Evolutionary conservation across 2,329 filamentous ascomycete species (phyloP), one percentile per base, ranked within the genome.

Genomic region (Curvularia spicifera): DNA sequence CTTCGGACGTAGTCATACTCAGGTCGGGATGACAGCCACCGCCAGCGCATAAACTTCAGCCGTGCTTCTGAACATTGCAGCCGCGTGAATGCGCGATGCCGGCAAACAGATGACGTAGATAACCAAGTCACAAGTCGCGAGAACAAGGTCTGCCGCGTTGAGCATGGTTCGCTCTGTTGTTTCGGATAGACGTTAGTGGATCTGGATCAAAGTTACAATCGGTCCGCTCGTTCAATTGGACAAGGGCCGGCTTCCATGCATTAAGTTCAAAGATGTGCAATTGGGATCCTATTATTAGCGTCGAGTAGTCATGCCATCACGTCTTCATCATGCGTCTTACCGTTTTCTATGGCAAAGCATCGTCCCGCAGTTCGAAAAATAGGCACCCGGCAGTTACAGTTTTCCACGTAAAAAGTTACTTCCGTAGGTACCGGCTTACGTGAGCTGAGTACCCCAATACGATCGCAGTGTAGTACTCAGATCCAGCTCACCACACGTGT

Each of bases 101-200:
- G 29, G 37, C 22, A 57, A 44, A 4, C 15, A 29, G 33, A 55
- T 60, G 51, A 53, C 56, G 45, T 44, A 43, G 50, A 35, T 18
- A 47, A 22, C 26, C 42, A 28, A 22, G 37, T 43, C 29, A 22
- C 45, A 22, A 42, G 24, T 10, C 28, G 46, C 9, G 40, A 20
- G 33, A 31, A 33, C 51, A 33, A 54, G 31, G 37, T 29, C 40
- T 52, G 28, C 13, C 28, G 24, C 26, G 12, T 31, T 37, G 22
- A 44, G 42, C 50, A 33, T 22, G 20, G 26, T 56, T 51, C 53
- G 35, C 20, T 24, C 52, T 44, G 33, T n/a, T 22, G 60, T 65
- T 61, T 65, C 56, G 56, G 18, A 28, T 48, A 51, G 10, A 54
- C 20, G 20, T 51, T 35, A 33, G 26, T 28, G n/a, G 49, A 7